phyloP scores from a whole-genome alignment of 305 asterid species.

The Solanum hybrid region DNA sequence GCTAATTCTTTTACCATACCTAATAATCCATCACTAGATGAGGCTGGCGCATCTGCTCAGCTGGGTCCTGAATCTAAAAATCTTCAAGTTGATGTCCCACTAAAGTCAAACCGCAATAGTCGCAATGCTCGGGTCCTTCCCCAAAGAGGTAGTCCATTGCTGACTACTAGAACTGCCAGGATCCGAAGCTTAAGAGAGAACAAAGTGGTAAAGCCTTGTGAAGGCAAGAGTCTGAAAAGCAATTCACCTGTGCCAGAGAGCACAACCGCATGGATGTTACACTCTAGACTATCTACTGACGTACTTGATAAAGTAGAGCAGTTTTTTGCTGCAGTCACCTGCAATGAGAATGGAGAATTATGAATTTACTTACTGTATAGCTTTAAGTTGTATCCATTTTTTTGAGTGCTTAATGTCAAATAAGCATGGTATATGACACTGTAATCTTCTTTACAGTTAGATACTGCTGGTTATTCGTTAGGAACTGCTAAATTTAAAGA shows the following conservation, averaged over 20 bases:
- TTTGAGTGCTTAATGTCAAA: slow-evolving; percentile 1
- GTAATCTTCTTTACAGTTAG: neutral
- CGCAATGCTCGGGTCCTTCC: slow-evolving; percentile 35
- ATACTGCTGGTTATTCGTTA: neutral
- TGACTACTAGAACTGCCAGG: slow-evolving; percentile 33
- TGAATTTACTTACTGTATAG: neutral
- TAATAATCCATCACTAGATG: slow-evolving; percentile 24
- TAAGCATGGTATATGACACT: neutral
- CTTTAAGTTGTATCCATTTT: neutral
- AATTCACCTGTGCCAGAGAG: slow-evolving; percentile 32
- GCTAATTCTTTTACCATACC: slow-evolving; percentile 9
- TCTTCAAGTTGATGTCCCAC: slow-evolving; percentile 37
- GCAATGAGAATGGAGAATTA: slow-evolving; percentile 10
- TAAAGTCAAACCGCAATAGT: slow-evolving; percentile 31
- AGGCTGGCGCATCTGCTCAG: slow-evolving; percentile 36
- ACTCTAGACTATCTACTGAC: slow-evolving; percentile 61
- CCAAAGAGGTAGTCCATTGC: slow-evolving; percentile 30
- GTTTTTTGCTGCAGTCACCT: slow-evolving; percentile 53
- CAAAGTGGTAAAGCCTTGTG: slow-evolving; percentile 43
- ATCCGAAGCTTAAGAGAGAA: slow-evolving; percentile 50
- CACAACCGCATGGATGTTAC: slow-evolving; percentile 45
- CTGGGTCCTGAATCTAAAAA: slow-evolving; percentile 37
- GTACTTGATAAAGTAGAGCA: slow-evolving; percentile 65
- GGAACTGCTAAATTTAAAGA: neutral
- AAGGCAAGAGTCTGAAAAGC: slow-evolving; percentile 39